Evolutionary conservation across 345 rosid genomes (phyloP).

Genomic region (rapeseed (Brassica napus)): Da-Ae NC_063451.1:2332001-2332500

Average conservation of each 20-base stretch:
- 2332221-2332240: conserved; percentile 37
- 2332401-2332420: conserved; percentile 51
- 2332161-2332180: conserved; percentile 43
- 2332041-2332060: conserved; percentile 34
- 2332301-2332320: conserved; percentile 31
- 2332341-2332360: conserved; percentile 18
- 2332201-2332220: conserved; percentile 38
- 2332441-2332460: conserved; percentile 19
- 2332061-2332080: background rate
- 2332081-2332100: background rate
- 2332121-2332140: conserved; percentile 23
- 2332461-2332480: background rate
- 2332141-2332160: conserved; percentile 38
- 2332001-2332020: background rate
- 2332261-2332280: conserved; percentile 34
- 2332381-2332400: conserved; percentile 52
- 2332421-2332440: conserved; percentile 34
- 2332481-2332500: background rate
- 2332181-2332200: conserved; percentile 19
- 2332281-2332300: conserved; percentile 24
- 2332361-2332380: conserved; percentile 47
- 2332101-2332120: conserved; percentile 3
- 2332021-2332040: conserved; percentile 6
- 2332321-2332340: conserved; percentile 22
- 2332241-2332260: conserved; percentile 13